Conservation (phyloP, 805 yeast genomes). For the Candida coleopterorum region DNA sequence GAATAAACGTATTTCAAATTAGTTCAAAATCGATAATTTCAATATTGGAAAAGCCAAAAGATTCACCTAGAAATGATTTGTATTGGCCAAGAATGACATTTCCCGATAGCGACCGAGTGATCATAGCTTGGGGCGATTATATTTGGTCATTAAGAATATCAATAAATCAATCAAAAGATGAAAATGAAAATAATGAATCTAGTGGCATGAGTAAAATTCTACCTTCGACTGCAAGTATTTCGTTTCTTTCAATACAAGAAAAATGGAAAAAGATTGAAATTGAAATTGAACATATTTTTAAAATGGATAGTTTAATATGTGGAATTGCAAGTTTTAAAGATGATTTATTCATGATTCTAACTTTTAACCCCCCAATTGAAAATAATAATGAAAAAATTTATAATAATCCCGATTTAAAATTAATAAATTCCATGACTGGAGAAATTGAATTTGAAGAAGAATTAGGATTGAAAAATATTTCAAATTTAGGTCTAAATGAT, state of each 20-base stretch:
- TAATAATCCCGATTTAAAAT: constrained; percentile 67
- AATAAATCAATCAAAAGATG: constrained; percentile 12
- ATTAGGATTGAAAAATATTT: constrained; percentile 54
- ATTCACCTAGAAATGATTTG: constrained; percentile 63
- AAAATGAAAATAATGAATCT: constrained; percentile 12
- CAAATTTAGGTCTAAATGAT: constrained; percentile 72
- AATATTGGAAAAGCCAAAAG: constrained; percentile 52
- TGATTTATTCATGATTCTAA: constrained; percentile 59
- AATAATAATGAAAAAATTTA: constrained; percentile 18
- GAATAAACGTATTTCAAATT: constrained; percentile 65
- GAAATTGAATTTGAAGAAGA: constrained; percentile 78
- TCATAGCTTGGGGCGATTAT: constrained; percentile 79
- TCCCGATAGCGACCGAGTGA: constrained; percentile 59
- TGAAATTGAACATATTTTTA: constrained; percentile 46
- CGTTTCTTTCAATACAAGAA: constrained; percentile 44
- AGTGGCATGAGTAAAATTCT: constrained; percentile 34
- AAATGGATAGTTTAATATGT: constrained; percentile 52
- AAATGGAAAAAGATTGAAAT: no score
- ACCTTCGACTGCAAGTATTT: constrained; percentile 51
- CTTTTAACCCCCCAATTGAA: constrained; percentile 40
- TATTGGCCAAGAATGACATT: constrained; percentile 76
- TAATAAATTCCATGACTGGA: constrained; percentile 61
- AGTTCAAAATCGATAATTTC: constrained; percentile 45
- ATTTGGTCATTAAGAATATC: constrained; percentile 65
- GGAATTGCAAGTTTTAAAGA: constrained; percentile 77